These are phyloP conservation scores for Coemansia sp. DNA, from an alignment of 192 early-diverging fungal species.

Conservation along the genomic window DNA sequence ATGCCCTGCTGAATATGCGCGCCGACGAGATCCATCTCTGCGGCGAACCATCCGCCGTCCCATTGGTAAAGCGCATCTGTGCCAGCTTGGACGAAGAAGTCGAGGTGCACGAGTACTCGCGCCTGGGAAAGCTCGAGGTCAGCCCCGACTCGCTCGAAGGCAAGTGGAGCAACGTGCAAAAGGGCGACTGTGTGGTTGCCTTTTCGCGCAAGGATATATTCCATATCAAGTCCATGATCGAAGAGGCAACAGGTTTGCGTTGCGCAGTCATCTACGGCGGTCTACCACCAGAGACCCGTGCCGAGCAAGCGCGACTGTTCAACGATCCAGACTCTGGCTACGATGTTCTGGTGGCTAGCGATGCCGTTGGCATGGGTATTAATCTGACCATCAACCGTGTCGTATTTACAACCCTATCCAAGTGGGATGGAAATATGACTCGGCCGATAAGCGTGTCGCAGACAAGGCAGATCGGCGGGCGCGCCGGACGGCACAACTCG, in stretches of 20 bases:
- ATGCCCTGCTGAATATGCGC: conserved; percentile 78
- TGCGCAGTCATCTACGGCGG: conserved; percentile 93
- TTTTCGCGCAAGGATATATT: conserved; percentile 87
- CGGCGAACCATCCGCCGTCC: conserved; percentile 87
- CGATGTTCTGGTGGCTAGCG: conserved; percentile 90
- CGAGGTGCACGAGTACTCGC: conserved; percentile 74
- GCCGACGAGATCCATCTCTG: conserved; percentile 90
- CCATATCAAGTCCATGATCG: conserved; percentile 74
- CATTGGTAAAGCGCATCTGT: conserved; percentile 75
- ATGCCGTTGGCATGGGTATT: conserved; percentile 97
- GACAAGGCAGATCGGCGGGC: conserved; percentile 92
- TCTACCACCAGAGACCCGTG: conserved; percentile 92
- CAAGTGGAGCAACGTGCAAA: conserved; percentile 61
- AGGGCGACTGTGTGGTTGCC: conserved; percentile 89
- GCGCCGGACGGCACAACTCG: conserved; percentile 85
- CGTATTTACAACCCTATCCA: conserved; percentile 77
- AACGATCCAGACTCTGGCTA: conserved; percentile 80
- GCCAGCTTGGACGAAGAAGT: conserved; percentile 76
- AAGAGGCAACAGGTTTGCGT: conserved; percentile 67
- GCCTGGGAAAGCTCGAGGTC: conserved; percentile 72
- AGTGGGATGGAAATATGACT: conserved; percentile 73
- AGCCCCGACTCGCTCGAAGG: conserved; percentile 59
- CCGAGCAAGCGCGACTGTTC: conserved; percentile 86
- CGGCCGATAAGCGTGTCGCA: conserved; percentile 69
- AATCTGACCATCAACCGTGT: conserved; percentile 94